A percentile compares a stretch with the other conserved stretches of the same genome.
Conservation (phyloP, 345 rosid species). For the Barbarea vulgaris region DNA sequence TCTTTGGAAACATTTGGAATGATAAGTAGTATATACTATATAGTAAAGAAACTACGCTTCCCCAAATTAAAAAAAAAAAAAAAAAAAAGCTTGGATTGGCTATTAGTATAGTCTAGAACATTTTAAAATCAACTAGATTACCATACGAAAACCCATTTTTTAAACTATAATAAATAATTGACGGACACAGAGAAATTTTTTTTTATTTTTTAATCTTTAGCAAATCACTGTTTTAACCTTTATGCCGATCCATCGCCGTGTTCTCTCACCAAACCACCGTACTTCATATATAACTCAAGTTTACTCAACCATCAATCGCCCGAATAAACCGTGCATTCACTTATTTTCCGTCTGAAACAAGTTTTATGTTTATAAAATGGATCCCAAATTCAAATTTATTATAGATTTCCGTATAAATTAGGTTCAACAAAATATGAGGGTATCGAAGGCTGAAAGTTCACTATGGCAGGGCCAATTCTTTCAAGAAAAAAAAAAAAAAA, state of each 20-base stretch:
- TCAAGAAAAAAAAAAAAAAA: not conserved
- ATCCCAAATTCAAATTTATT: not conserved
- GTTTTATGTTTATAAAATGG: not conserved
- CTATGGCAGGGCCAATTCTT: not conserved
- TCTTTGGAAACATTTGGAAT: slow-evolving; percentile 11
- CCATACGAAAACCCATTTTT: not conserved
- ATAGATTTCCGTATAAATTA: not conserved
- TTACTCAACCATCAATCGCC: not conserved
- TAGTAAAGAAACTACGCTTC: too few species aligned
- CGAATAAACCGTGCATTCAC: not conserved
- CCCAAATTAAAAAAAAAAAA: too few species aligned
- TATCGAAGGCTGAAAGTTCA: not conserved
- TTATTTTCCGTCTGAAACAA: not conserved
- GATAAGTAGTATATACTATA: not conserved
- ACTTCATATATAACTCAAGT: too few species aligned
- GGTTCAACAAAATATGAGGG: not conserved
- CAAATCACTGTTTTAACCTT: not conserved
- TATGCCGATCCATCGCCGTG: too few species aligned
- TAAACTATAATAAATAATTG: not conserved
- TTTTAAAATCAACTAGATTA: not conserved
- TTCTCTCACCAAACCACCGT: not conserved
- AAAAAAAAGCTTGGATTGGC: not conserved
- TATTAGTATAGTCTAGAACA: not conserved
- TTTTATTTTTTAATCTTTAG: not conserved
- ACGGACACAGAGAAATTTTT: not conserved